Conservation (phyloP, 768 basidiomycete species). For the button mushroom (Agaricus bisporus) region DNA sequence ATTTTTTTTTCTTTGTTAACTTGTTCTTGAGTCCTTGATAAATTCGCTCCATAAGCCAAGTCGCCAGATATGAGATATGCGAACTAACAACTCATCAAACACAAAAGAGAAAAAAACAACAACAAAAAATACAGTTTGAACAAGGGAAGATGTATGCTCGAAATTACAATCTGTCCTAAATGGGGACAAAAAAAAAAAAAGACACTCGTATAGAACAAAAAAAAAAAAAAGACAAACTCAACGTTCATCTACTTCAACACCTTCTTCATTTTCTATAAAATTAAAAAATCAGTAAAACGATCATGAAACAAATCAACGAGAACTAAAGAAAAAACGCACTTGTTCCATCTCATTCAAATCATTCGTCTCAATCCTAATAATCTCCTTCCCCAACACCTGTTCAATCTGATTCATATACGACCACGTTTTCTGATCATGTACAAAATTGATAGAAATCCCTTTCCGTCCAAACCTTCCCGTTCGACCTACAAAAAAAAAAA, state of each 20-base stretch:
- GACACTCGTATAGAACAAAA: too few relatives aligned
- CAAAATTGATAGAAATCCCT: conserved; percentile 96
- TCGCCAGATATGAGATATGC: too few relatives aligned
- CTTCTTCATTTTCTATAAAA: conserved; percentile 71
- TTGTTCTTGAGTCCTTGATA: too few relatives aligned
- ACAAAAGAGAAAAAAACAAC: too few relatives aligned
- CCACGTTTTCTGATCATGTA: conserved; percentile 86
- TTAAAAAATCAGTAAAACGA: conserved; percentile 4
- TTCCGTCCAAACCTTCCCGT: conserved; percentile 97
- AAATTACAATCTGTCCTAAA: too few relatives aligned
- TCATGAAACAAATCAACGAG: conserved; percentile 2
- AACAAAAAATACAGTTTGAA: too few relatives aligned
- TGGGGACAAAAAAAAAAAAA: too few relatives aligned
- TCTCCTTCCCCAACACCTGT: conserved; percentile 67
- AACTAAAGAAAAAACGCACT: conserved; percentile 44
- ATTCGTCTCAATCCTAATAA: conserved; percentile 80
- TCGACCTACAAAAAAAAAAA: conserved; percentile 53
- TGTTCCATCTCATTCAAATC: conserved; percentile 94
- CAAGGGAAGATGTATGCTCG: too few relatives aligned
- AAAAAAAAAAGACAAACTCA: too few relatives aligned
- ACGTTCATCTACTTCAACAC: conserved; percentile 50
- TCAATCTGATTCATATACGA: conserved; percentile 88
- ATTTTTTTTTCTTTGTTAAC: too few relatives aligned
- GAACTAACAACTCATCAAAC: too few relatives aligned
- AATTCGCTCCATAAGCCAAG: too few relatives aligned